These are phyloP conservation scores for Botryotinia convoluta DNA, from an alignment of 2,329 filamentous ascomycete species.

Conservation along the genomic window DNA sequence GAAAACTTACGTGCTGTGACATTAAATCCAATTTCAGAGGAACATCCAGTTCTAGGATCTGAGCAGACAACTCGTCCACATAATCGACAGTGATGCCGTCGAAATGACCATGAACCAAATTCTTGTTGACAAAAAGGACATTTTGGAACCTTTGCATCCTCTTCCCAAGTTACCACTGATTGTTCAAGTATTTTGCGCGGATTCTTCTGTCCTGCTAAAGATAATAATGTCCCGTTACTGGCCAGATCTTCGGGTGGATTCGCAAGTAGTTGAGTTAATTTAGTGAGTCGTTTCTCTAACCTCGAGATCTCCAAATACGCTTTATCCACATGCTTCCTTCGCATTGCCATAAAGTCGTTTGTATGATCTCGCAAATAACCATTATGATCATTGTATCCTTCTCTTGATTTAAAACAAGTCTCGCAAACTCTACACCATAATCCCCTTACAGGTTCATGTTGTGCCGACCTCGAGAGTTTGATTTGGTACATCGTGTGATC, in stretches of 20 bases:
- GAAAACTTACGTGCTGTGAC: slow-evolving; percentile 61
- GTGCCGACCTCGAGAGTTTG: slow-evolving; percentile 86
- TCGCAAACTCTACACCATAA: slow-evolving; percentile 96
- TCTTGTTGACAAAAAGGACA: slow-evolving; percentile 97
- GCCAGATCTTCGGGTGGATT: slow-evolving; percentile 67
- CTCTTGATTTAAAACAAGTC: slow-evolving; percentile 97
- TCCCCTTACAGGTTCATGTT: slow-evolving; percentile 85
- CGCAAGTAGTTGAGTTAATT: slow-evolving; percentile 79
- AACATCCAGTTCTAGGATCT: slow-evolving; percentile 80
- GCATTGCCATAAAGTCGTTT: slow-evolving; percentile 64
- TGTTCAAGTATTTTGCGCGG: slow-evolving; percentile 82
- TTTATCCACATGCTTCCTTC: slow-evolving; percentile 77
- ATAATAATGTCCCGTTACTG: slow-evolving; percentile 50
- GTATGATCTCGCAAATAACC: slow-evolving; percentile 72
- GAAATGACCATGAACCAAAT: slow-evolving; percentile 88
- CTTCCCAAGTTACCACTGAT: slow-evolving; percentile 91
- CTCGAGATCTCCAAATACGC: slow-evolving; percentile 84
- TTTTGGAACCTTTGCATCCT: slow-evolving; percentile 73
- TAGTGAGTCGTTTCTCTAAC: slow-evolving; percentile 87
- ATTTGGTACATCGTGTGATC: slow-evolving; percentile 99
- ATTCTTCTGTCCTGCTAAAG: slow-evolving; percentile 66
- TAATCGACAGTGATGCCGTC: slow-evolving; percentile 90
- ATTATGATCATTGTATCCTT: slow-evolving; percentile 88
- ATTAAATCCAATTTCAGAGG: slow-evolving; percentile 76
- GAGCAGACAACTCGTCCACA: slow-evolving; percentile 93